Evolutionary conservation across 441 rosid genomes (phyloP), one percentile per base, ranked within the genome.

Genomic region (Euphorbia corollata): DNA sequence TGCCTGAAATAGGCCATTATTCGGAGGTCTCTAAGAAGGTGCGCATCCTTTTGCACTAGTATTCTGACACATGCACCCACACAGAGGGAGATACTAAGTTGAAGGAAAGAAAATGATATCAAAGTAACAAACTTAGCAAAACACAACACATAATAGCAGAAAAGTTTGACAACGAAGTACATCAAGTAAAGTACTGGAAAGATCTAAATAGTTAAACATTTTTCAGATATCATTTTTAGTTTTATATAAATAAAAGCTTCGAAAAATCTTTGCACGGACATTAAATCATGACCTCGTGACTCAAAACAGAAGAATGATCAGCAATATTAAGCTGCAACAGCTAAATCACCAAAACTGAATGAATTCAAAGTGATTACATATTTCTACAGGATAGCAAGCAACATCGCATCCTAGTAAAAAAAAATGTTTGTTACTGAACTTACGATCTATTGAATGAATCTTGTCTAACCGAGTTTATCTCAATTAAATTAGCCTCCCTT

Each of bases 1-100:
- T 86, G 93, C 76, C 86, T 85, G 75, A 93, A 91, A 80, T 93
- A 93, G 69, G 96, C 90, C 77, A 83, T 80, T 69, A 91, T 70
- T 61, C 95, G 73, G 38, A 83, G 70, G 72, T 93, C 99, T 71
- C 97, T 89, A 77, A 89, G 19, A 80, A 83, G 79, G 16, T 67
- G 82, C 65, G 86, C 83, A 71, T 88, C 87, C 79, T 91, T 89
- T 67, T 75, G 87, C 59, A 83, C 66, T 50, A 79, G 84, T 53
- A 81, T 73, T 71, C 97, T 93, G 76, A 68, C 57, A 74, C 58
- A 72, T n/a, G n/a, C n/a, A n/a, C 12, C 47, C 38, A 32, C 5
- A 45, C n/a, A 15, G 4, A 45, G 51, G 2, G 51, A 50, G 20
- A 50, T 4, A 50, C 18, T 5, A 5, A 5, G 22, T 50, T 50